phyloP scores from a whole-genome alignment of 2,329 filamentous ascomycete species.

The Colletotrichum tamarilloi region DNA sequence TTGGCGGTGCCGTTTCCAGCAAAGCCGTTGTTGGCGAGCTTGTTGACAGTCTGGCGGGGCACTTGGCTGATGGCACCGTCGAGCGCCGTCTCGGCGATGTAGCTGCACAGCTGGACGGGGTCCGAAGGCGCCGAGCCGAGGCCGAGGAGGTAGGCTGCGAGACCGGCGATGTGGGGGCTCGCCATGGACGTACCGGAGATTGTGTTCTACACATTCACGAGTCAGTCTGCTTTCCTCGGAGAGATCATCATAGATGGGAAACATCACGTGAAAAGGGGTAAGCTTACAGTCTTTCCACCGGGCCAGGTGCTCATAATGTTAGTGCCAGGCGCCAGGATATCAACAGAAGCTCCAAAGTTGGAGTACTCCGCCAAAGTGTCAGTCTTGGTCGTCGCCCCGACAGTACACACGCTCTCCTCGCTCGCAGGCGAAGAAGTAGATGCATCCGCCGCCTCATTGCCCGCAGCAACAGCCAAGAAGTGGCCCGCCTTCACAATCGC shows the following conservation, averaged over 20 bases:
- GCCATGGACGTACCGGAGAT: constrained; percentile 39
- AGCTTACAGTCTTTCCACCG: constrained; percentile 48
- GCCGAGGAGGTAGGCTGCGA: constrained; percentile 49
- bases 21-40: constrained; percentile 47
- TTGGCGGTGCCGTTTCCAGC: constrained; percentile 27
- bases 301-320: constrained; percentile 61
- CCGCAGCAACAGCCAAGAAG: constrained; percentile 67
- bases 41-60: constrained; percentile 48
- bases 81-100: constrained; percentile 53
- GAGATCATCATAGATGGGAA: too few relatives aligned
- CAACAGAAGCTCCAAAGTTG: constrained; percentile 62
- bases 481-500: constrained; percentile 57
- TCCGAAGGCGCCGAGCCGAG: constrained; percentile 52
- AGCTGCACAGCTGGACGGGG: constrained; percentile 49
- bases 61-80: constrained; percentile 50
- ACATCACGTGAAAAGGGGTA: constrained; percentile 21
- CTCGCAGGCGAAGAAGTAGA: constrained; percentile 59
- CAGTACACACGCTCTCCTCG: constrained; percentile 60
- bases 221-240: neutral
- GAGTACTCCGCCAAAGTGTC: constrained; percentile 60
- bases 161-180: constrained; percentile 37
- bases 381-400: constrained; percentile 57
- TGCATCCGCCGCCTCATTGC: constrained; percentile 60
- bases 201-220: constrained; percentile 3
- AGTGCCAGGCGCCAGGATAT: constrained; percentile 63